Conservation (phyloP, 176 grass and related monocot species). For the Paspalum vaginatum region DNA sequence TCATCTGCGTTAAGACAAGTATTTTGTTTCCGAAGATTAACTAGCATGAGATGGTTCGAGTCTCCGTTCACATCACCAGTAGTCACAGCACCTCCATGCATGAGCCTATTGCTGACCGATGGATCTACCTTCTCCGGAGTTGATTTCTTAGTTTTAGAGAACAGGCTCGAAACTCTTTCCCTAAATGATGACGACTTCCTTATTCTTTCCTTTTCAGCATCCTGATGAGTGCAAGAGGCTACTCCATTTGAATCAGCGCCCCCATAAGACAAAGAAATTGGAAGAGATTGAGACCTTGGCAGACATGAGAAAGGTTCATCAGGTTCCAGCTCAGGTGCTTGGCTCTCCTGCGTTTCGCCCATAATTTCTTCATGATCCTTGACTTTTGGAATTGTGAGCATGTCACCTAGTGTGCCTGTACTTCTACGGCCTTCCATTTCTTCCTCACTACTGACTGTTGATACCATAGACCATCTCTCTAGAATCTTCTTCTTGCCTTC, state of each 20-base stretch:
- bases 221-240: conserved; percentile 34
- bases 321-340: conserved; percentile 36
- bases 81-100: conserved; percentile 16
- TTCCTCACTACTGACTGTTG: conserved; percentile 50
- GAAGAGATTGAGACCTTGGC: conserved; percentile 73
- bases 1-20: conserved; percentile 27
- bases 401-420: conserved; percentile 79
- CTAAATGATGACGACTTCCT: conserved; percentile 70
- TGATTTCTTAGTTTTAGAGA: conserved; percentile 76
- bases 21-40: conserved; percentile 27
- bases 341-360: conserved; percentile 26
- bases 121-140: conserved; percentile 34
- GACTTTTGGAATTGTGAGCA: conserved; percentile 74
- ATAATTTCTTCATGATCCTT: conserved; percentile 51
- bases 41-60: conserved; percentile 27
- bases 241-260: conserved; percentile 37
- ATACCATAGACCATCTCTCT: conserved; percentile 82
- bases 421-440: conserved; percentile 56
- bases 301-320: conserved; percentile 50
- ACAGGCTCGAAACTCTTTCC: conserved; percentile 78
- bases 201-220: conserved; percentile 58
- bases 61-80: conserved; percentile 26
- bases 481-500: conserved; percentile 87
- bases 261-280: conserved; percentile 60
- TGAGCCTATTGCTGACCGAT: conserved; percentile 36